Base-by-base conservation (phyloP, 2,329 filamentous ascomycete species). In the Thermomyces lanuginosus region DNA sequence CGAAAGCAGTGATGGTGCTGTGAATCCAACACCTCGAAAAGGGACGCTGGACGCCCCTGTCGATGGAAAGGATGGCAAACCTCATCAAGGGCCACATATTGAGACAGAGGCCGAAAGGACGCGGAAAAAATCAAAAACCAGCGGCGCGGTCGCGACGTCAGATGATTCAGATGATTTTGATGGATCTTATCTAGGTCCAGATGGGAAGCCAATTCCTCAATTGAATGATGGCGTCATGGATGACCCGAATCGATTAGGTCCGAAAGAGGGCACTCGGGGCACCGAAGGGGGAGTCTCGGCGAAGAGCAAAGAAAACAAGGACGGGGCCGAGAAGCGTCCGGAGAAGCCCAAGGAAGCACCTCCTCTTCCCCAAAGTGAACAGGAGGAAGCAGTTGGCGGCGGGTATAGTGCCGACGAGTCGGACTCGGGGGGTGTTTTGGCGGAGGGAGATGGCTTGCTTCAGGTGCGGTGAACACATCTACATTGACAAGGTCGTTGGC, bases 1-100 rank as follows among this genome's bases (percentile, higher is more conserved):
- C 12, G 41, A 41, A 32, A 16, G 35, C 15, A 36, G 42, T 20
- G 33, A 24, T 8, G 24, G 38, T 9, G 24, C 31, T 10, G 32
- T 34, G n/a, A 33, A 40, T 11, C 38, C 43, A 21, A 37, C 36
- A n/a, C 38, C 38, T 31, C 46, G 43, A 2, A 56, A 60, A 37
- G 71, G 69, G 28, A 74, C 72, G 27, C 83, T 83, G 49, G 76
- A 89, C 58, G 81, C 79, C 30, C 86, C 86, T 0, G 76, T 93
- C 11, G 89, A 95, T 49, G 84, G 84, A 23, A 76, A 78, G 42
- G 89, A 95, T 56, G 89, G 89, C 24, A 89, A 84, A 57, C 89
- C 89, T 24, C 86, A 93, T 48, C 71, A 76, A 11, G 89, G 89
- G 2, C 89, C 89, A 2, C 74, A 69, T 45, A 57, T 64, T 23